Base-by-base conservation (phyloP, 2,329 filamentous ascomycete species). In the Penicillium sp. region DNA sequence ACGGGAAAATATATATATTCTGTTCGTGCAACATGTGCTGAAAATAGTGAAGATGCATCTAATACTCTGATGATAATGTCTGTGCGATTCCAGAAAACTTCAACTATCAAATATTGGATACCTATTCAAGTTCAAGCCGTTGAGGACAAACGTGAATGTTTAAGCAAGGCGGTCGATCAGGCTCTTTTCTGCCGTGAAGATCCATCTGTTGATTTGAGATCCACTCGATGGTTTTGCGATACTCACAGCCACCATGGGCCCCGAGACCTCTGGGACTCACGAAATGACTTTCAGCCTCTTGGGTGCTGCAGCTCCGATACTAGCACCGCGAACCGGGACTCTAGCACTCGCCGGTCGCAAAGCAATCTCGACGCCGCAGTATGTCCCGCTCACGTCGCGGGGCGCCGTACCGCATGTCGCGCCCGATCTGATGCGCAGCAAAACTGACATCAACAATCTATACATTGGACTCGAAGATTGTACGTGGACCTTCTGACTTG, bases 381-480 rank as follows among this genome's bases (percentile, higher is more conserved):
- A 84, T 62, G 69, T 95, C 41, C 82, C 79, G 34, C 72, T 84
- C 49, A 84, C 85, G 2, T 95, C 92, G 22, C 77, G 92, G 55
- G 92, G 92, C 14, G 78, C 77, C 1, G 71, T 96, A 23, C 88
- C 92, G 35, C 92, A 98, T 67, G 67, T 98, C 48, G 85, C 89
- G 2, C 89, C 88, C 26, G 92, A 98, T 69, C 84, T 84, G 44
- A 71, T 92, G 48, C 62, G 67, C 27, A 80, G 78, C 38, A 72
- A 83, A 54, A 80, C 81, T 1, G 61, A 74, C 4, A 71, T 93
- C 42, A 69, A 71, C 17, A 84, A 84, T 16, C 73, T 85, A 2
- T 94, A 94, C 59, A 71, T 92, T 55, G 85, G 84, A 0, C 69
- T 96, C 17, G 92, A 98, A 71, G 92, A 98, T 64, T 96, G 92